Evolutionary conservation across 2,329 filamentous ascomycete genomes (phyloP).

Genomic region (Aspergillus intermedius): DNA sequence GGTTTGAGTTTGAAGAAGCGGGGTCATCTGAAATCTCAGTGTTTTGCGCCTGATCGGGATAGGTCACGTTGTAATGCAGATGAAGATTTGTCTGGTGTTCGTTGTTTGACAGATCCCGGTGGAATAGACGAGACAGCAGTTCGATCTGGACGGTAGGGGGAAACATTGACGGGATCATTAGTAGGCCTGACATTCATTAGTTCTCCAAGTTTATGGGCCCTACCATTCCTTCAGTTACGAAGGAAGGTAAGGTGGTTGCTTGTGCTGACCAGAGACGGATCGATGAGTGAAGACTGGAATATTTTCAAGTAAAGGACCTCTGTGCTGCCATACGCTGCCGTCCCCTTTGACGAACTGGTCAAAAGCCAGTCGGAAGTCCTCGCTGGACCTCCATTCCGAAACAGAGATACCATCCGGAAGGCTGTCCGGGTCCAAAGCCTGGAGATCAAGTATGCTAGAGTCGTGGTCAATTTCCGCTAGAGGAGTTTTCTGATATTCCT

Average conservation of each 20-base stretch:
- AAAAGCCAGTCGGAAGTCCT: conserved; percentile 25
- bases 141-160: conserved; percentile 61
- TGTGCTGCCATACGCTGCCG: conserved; percentile 6
- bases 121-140: conserved; percentile 67
- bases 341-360: conserved; percentile 21
- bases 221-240: conserved; percentile 4
- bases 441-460: conserved; percentile 52
- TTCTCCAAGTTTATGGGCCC: conserved; percentile 5
- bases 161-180: conserved; percentile 69
- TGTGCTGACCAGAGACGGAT: conserved; percentile 31
- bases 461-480: conserved; percentile 47
- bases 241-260: conserved; percentile 2
- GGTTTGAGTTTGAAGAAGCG: conserved; percentile 37
- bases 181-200: conserved; percentile 57
- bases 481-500: conserved; percentile 61
- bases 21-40: not conserved
- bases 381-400: conserved; percentile 22
- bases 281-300: conserved; percentile 32
- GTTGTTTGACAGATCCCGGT: conserved; percentile 67
- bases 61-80: conserved; percentile 67
- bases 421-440: conserved; percentile 30
- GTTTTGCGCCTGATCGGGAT: conserved; percentile 36
- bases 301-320: conserved; percentile 14
- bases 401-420: conserved; percentile 22
- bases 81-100: conserved; percentile 85